Evolutionary conservation across 306 rosid species (phyloP), one percentile per base, ranked within the genome.

Genomic region (Lablab purpureus): DNA sequence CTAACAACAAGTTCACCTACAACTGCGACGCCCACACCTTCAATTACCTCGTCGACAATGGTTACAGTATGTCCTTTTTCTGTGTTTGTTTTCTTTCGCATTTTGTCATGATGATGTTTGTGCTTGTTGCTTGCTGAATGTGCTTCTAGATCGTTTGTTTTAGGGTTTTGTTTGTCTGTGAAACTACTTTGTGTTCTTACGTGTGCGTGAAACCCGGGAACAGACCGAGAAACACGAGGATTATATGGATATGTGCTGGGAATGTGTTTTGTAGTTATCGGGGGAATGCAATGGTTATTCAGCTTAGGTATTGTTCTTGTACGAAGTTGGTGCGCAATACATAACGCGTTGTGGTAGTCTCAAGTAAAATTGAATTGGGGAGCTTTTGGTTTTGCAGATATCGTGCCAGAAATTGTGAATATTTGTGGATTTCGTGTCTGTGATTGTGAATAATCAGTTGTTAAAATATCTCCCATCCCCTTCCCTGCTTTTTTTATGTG

Each of bases 1-100:
- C 83, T 34, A 86, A 83, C 75, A 86, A 83, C 89, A 83, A 80
- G 73, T 86, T 86, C 85, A 86, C 89, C n/a, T 86, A 86, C 77
- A 83, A 83, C 75, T 86, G 89, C 54, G 89, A 86, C 51, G 58
- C 55, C 0, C 89, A 86, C 83, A 86, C 89, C 74, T 86, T 86
- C 79, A 86, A 86, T 32, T 86, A 80, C 78, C 89, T 83, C 13
- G 84, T 78, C 28, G 87, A 86, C 28, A 76, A 83, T 72, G 87
- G 81, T 59, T 83, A 28, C 67, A 83, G 89, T 64, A 64, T 10
- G 47, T 76, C 8, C 17, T 15, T 1, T 51, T 25, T 50, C 13
- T 12, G 73, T 65, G 41, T 19, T 65, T 27, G 0, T 0, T n/a
- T 34, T 10, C 4, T 9, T 12, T 12, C 49, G 12, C 0, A 11